Percentiles rank a stretch among this genome's conserved stretches.
Evolutionary conservation across 257 asterid species (phyloP).

Genomic region (Phtheirospermum japonicum): DNA sequence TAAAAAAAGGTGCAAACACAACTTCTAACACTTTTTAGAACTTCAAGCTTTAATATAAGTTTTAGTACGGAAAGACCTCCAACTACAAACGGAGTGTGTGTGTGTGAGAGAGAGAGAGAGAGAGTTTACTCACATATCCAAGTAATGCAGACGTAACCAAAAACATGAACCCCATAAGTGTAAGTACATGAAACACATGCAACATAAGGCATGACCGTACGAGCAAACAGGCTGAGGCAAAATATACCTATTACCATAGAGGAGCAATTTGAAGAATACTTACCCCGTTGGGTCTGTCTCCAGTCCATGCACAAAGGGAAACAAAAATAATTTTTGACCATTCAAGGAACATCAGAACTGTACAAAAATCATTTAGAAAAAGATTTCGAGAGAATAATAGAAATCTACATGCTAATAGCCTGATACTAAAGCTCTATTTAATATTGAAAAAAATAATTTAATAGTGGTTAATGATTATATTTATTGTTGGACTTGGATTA

Average conservation of each 20-base stretch:
- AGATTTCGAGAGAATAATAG: slow-evolving; percentile 17
- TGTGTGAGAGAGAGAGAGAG: too few relatives aligned
- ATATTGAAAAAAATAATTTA: too few relatives aligned
- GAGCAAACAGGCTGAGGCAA: slow-evolving; percentile 23
- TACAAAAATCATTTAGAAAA: slow-evolving; percentile 13
- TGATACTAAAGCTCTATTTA: background rate
- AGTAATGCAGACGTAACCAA: too few relatives aligned
- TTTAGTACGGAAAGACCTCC: background rate
- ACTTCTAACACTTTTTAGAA: background rate
- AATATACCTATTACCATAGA: too few relatives aligned
- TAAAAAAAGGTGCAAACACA: background rate
- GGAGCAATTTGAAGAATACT: too few relatives aligned
- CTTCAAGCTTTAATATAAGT: background rate
- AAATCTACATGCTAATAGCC: background rate
- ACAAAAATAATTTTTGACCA: slow-evolving; percentile 27
- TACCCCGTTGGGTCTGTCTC: too few relatives aligned
- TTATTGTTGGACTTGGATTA: too few relatives aligned
- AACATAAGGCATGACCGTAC: slow-evolving; percentile 13
- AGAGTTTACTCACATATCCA: too few relatives aligned
- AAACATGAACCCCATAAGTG: too few relatives aligned
- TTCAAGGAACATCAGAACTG: slow-evolving; percentile 8
- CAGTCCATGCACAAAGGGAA: too few relatives aligned
- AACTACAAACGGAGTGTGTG: background rate
- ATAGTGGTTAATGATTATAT: too few relatives aligned
- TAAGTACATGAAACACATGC: slow-evolving; percentile 35